Conservation (phyloP, 2,329 filamentous ascomycete species). For the Claviceps paspali region DNA sequence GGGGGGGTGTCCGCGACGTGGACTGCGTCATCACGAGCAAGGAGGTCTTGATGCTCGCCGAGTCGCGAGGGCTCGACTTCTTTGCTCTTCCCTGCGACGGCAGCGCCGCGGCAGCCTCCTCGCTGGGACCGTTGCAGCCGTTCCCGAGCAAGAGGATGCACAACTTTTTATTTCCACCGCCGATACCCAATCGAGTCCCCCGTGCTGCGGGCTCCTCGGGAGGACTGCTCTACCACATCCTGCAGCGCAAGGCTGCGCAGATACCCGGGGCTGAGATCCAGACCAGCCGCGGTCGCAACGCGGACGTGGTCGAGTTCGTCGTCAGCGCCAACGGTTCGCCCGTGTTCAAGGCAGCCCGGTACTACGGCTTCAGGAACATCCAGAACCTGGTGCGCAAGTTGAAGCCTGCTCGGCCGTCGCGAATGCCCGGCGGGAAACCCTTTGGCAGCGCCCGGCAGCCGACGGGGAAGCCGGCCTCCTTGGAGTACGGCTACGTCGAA, state of each 20-base stretch:
- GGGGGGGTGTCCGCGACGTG: conserved; percentile 61
- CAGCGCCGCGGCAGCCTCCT: conserved; percentile 23
- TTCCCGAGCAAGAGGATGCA: conserved; percentile 64
- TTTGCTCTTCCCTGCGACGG: conserved; percentile 34
- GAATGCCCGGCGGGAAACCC: conserved; percentile 61
- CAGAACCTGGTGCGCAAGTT: conserved; percentile 91
- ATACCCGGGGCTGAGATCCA: conserved; percentile 59
- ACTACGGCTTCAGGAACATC: conserved; percentile 96
- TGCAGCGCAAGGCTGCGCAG: conserved; percentile 56
- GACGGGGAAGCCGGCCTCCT: conserved; percentile 29
- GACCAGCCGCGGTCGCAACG: conserved; percentile 64
- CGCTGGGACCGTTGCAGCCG: conserved; percentile 20
- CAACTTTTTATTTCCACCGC: conserved; percentile 57
- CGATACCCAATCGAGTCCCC: conserved; percentile 26
- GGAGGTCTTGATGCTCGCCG: conserved; percentile 79
- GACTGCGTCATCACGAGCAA: conserved; percentile 97
- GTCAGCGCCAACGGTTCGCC: conserved; percentile 42
- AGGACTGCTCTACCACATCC: conserved; percentile 74
- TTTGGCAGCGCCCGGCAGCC: conserved; percentile 39
- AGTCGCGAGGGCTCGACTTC: conserved; percentile 65
- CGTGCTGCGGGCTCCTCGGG: conserved; percentile 64
- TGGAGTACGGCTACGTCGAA: conserved; percentile 85
- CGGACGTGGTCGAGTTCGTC: conserved; percentile 77
- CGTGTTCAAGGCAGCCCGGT: conserved; percentile 70
- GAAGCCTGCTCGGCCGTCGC: conserved; percentile 63